Percentiles rank a stretch among this genome's conserved stretches.
These are phyloP conservation scores for Diplocarpon mali DNA, from an alignment of 2,329 filamentous ascomycete species.

Conservation along the genomic window DNA sequence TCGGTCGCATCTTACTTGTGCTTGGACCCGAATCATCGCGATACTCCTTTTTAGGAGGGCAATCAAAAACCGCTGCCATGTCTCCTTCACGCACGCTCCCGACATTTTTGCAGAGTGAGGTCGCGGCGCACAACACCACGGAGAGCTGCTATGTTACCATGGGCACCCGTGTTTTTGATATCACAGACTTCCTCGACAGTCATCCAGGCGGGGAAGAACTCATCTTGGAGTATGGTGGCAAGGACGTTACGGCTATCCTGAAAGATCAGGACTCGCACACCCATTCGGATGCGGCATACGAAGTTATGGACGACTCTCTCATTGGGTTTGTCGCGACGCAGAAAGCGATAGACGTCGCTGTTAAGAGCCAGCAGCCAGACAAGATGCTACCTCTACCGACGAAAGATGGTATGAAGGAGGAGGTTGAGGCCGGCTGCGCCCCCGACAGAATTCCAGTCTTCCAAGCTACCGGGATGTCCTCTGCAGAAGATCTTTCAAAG, in stretches of 20 bases:
- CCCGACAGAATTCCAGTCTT: constrained; percentile 34
- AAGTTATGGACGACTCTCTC: constrained; percentile 78
- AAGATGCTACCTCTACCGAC: constrained; percentile 42
- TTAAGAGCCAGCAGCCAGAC: constrained; percentile 27
- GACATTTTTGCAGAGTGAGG: constrained; percentile 69
- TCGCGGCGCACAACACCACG: constrained; percentile 66
- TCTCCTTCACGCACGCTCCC: constrained; percentile 80
- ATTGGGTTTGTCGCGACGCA: constrained; percentile 67
- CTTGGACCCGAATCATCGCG: background rate
- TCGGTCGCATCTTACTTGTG: background rate
- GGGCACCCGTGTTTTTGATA: constrained; percentile 84
- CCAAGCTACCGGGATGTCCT: constrained; percentile 71
- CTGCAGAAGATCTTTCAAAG: constrained; percentile 72
- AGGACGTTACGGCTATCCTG: constrained; percentile 74
- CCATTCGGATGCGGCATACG: constrained; percentile 90
- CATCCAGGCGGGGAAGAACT: constrained; percentile 87
- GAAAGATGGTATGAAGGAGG: constrained; percentile 34
- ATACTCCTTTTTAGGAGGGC: background rate
- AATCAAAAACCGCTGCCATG: constrained; percentile 19
- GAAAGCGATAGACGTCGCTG: constrained; percentile 28
- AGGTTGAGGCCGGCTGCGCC: constrained; percentile 31
- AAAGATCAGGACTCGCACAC: constrained; percentile 72
- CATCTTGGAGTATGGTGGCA: constrained; percentile 80
- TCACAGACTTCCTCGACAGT: constrained; percentile 80
- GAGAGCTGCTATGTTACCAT: constrained; percentile 91